A percentile compares a stretch with the other conserved stretches of the same genome.
Evolutionary conservation across 1,139 yeast genomes (phyloP).

Genomic region (Saccharomyces hybrid): DNA sequence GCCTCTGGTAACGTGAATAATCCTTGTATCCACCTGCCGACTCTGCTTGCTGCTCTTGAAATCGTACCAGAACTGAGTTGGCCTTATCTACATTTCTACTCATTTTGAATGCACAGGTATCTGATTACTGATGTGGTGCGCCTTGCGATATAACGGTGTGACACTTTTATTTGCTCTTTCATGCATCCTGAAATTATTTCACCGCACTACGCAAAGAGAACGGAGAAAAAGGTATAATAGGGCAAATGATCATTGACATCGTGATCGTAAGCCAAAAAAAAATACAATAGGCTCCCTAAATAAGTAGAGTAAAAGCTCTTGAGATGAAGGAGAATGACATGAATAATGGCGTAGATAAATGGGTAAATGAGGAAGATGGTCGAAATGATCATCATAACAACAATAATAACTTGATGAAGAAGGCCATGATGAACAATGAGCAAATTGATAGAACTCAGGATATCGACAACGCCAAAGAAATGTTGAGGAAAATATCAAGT

Average conservation of each 20-base stretch:
- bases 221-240: not conserved
- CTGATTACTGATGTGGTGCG: not conserved
- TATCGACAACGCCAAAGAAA: slow-evolving; percentile 5
- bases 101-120: slow-evolving; percentile 37
- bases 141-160: not conserved
- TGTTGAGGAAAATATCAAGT: slow-evolving; percentile 6
- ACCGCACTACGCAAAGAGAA: not conserved
- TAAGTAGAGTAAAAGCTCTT: not conserved
- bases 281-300: not conserved
- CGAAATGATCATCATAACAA: not conserved
- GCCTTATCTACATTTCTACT: slow-evolving; percentile 73
- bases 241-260: not conserved
- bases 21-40: slow-evolving; percentile 53
- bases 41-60: slow-evolving; percentile 53
- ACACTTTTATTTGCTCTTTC: not conserved
- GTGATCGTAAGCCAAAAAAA: not conserved
- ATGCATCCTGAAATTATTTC: not conserved
- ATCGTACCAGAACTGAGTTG: slow-evolving; percentile 60
- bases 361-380: not conserved
- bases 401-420: not conserved
- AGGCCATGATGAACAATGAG: not conserved
- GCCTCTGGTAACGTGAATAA: slow-evolving; percentile 52
- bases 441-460: slow-evolving; percentile 2
- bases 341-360: not conserved
- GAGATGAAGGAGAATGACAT: not conserved